Conservation (phyloP, 2,329 filamentous ascomycete species). For the Cordyceps militaris region DNA sequence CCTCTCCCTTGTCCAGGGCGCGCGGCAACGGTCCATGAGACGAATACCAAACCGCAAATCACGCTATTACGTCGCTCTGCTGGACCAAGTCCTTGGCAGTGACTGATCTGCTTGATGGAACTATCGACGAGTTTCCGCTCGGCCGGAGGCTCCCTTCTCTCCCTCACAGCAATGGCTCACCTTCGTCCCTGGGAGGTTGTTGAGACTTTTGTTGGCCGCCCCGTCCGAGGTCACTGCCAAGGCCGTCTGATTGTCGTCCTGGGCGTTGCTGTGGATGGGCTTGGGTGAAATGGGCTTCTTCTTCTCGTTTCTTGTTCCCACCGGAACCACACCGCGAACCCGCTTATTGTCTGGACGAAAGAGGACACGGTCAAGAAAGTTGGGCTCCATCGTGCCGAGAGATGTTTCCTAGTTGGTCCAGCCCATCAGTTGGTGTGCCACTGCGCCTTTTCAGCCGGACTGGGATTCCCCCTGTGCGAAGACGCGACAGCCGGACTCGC, state of each 20-base stretch:
- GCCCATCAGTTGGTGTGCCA: neutral
- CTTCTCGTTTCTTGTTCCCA: too few species aligned
- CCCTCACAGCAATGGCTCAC: neutral
- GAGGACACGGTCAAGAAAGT: neutral
- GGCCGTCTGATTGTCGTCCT: neutral
- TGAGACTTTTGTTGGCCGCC: neutral
- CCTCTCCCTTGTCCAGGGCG: neutral
- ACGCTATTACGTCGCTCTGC: too few species aligned
- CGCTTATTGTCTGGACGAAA: neutral
- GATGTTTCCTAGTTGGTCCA: neutral
- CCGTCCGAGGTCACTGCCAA: neutral
- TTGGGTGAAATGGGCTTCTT: neutral
- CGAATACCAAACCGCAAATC: neutral
- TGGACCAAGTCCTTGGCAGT: neutral
- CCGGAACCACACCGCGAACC: neutral
- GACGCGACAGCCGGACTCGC: neutral
- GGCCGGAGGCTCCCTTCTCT: neutral
- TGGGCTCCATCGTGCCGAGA: neutral
- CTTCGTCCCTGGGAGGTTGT: too few species aligned
- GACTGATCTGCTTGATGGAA: neutral
- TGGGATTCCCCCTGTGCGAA: neutral
- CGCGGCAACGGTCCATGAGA: neutral
- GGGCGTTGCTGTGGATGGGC: neutral
- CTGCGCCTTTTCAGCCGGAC: neutral
- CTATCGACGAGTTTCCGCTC: neutral